A percentile compares a stretch with the other conserved stretches of the same genome.
Conservation (phyloP, 2,329 filamentous ascomycete species). For the Aspergillus clavatus region DNA sequence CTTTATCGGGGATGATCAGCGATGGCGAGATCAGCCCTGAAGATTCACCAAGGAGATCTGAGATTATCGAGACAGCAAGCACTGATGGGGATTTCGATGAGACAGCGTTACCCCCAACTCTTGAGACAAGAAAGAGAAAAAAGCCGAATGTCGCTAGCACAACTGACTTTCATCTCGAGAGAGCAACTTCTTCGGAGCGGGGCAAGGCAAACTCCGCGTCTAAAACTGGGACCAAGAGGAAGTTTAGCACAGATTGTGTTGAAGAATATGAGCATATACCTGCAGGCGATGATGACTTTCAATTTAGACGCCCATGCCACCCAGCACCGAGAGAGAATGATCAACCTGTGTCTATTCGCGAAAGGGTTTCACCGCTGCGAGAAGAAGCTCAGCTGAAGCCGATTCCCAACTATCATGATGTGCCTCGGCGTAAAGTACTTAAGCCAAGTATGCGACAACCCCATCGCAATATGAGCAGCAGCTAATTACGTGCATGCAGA, state of each 20-base stretch:
- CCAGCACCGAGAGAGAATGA: slow-evolving; percentile 14
- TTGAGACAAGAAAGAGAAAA: slow-evolving; percentile 30
- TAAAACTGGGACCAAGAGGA: slow-evolving; percentile 53
- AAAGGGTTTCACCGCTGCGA: slow-evolving; percentile 13
- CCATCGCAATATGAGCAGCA: neutral
- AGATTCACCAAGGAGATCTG: neutral
- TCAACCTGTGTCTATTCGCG: slow-evolving; percentile 4
- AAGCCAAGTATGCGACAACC: slow-evolving; percentile 38
- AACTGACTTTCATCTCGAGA: slow-evolving; percentile 1
- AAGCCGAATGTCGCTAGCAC: slow-evolving; percentile 6
- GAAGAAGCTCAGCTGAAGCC: slow-evolving; percentile 13
- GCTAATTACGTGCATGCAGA: slow-evolving; percentile 33
- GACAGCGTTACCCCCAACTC: slow-evolving; percentile 24
- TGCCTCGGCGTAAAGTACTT: slow-evolving; percentile 32
- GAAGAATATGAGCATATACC: slow-evolving; percentile 23
- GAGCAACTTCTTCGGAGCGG: slow-evolving; percentile 1
- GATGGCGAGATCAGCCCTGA: slow-evolving; percentile 23
- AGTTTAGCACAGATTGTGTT: slow-evolving; percentile 52
- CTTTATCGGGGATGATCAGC: slow-evolving; percentile 39
- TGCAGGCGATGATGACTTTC: slow-evolving; percentile 29
- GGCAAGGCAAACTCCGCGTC: slow-evolving; percentile 19
- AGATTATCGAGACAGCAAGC: slow-evolving; percentile 4
- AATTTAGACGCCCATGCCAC: slow-evolving; percentile 28
- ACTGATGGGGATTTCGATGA: slow-evolving; percentile 13
- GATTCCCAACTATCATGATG: slow-evolving; percentile 11